Base-by-base conservation (phyloP, 2,329 filamentous ascomycete species). In the Pseudocercospora musae region DNA sequence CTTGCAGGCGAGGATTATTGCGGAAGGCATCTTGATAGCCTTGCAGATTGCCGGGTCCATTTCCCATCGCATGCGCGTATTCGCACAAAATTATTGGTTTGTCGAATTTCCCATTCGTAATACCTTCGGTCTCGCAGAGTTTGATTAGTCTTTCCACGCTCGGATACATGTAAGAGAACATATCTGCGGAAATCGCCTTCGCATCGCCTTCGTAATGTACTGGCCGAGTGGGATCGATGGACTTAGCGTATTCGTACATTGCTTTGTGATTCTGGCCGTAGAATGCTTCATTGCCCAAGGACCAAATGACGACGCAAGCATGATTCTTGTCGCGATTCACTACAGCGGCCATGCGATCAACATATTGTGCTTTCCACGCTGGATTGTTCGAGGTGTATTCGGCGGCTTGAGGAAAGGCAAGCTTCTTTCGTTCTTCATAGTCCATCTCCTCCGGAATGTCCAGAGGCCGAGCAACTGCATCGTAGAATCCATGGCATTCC, bases 311-410 rank as follows among this genome's bases (percentile, higher is more conserved):
- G 59, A 91, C 79, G 11, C 82, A 87, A 0, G 88, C 73, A 67
- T 89, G 86, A 65, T 90, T 89, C 75, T 89, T 89, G 73, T 90
- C 87, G n/a, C 89, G 80, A 68, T 86, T 81, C 0, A 91, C 79
- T 61, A 90, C 75, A 55, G 88, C 84, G 21, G 79, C 75, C 64
- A 86, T 85, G 2, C 88, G 84, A 71, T 91, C 88, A 1, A 91
- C 71, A 64, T 91, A 91, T 0, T 87, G 85, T 1, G 79, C 80
- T 57, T 78, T 80, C 87, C 86, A 89, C 0, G 77, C 76, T 1
- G 81, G 79, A 60, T 87, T 88, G 69, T 88, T 80, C 0, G 82
- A 84, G 0, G 84, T 86, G 72, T 80, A 88, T 66, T 82, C 77
- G 3, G 84, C 84, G 0, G 85, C 82, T 63, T 81, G 73, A 0